Evolutionary conservation across 345 rosid genomes (phyloP).

Genomic region (Populus alba): DNA sequence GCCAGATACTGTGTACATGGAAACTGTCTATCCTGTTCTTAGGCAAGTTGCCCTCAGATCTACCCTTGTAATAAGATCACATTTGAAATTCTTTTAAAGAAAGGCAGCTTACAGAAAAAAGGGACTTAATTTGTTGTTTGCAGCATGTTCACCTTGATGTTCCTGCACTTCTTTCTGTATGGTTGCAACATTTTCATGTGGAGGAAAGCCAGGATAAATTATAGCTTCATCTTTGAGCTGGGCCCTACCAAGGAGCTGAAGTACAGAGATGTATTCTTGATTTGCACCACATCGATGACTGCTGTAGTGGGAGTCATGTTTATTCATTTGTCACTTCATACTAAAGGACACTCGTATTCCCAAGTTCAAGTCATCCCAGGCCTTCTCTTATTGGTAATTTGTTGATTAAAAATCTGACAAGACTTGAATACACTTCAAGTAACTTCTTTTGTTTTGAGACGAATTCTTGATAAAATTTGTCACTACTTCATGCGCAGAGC

Average conservation of each 20-base stretch:
- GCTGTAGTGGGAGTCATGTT: conserved; percentile 77
- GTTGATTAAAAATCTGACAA: not conserved
- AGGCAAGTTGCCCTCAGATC: conserved; percentile 53
- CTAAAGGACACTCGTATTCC: conserved; percentile 65
- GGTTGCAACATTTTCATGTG: conserved; percentile 96
- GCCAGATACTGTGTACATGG: conserved; percentile 79
- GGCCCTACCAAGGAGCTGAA: conserved; percentile 79
- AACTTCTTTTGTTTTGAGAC: not conserved
- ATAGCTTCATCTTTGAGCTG: conserved; percentile 89
- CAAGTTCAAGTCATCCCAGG: conserved; percentile 94
- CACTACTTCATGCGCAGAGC: conserved; percentile 36
- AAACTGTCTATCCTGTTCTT: conserved; percentile 87
- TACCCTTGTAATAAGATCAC: not conserved
- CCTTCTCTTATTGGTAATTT: conserved; percentile 64
- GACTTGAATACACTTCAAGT: not conserved
- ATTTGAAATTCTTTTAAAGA: not conserved
- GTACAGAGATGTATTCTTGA: conserved; percentile 87
- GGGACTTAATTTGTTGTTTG: conserved; percentile 17
- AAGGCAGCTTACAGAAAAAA: conserved; percentile 12
- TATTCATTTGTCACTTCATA: conserved; percentile 65
- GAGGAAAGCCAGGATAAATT: conserved; percentile 87
- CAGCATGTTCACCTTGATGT: conserved; percentile 93
- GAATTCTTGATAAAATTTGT: not conserved
- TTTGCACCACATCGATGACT: conserved; percentile 72
- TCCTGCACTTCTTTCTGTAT: conserved; percentile 80